phyloP scores from a whole-genome alignment of 306 rosid species.

The Potentilla sterilis region DNA sequence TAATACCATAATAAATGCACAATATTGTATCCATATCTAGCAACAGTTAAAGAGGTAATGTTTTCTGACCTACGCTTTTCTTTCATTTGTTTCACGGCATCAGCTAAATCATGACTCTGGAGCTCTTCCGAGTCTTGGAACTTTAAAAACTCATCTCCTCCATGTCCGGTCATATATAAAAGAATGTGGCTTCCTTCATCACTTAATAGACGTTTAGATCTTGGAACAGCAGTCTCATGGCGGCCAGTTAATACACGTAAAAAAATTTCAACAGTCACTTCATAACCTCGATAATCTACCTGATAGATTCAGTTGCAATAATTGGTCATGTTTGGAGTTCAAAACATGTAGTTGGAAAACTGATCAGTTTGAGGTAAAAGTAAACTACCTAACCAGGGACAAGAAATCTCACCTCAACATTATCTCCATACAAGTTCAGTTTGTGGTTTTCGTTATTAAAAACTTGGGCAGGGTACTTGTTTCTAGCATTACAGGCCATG shows the following conservation, averaged over 20 bases:
- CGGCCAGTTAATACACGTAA: slow-evolving; percentile 87
- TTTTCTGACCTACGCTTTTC: slow-evolving; percentile 73
- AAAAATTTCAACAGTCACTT: slow-evolving; percentile 85
- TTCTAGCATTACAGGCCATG: slow-evolving; percentile 96
- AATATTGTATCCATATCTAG: not conserved
- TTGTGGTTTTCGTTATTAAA: slow-evolving; percentile 93
- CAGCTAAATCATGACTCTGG: slow-evolving; percentile 98
- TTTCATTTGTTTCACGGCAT: slow-evolving; percentile 96
- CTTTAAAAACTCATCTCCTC: slow-evolving; percentile 96
- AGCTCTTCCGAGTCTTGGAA: slow-evolving; percentile 98
- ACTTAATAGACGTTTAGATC: slow-evolving; percentile 92
- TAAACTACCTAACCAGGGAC: not conserved
- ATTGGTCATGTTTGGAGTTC: slow-evolving; percentile 1
- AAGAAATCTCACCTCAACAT: slow-evolving; percentile 73
- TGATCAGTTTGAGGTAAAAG: not conserved
- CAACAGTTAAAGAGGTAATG: slow-evolving; percentile 7
- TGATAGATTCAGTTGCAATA: slow-evolving; percentile 31
- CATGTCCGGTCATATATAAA: slow-evolving; percentile 96
- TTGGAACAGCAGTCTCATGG: slow-evolving; percentile 85
- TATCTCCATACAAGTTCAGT: slow-evolving; percentile 92
- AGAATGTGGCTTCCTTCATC: slow-evolving; percentile 99
- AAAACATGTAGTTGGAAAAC: not conserved
- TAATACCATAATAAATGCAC: not conserved
- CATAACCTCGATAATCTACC: slow-evolving; percentile 99
- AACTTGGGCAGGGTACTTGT: slow-evolving; percentile 94